Conservation (phyloP, 129 eudicot species). For the Cynara cardunculus region DNA sequence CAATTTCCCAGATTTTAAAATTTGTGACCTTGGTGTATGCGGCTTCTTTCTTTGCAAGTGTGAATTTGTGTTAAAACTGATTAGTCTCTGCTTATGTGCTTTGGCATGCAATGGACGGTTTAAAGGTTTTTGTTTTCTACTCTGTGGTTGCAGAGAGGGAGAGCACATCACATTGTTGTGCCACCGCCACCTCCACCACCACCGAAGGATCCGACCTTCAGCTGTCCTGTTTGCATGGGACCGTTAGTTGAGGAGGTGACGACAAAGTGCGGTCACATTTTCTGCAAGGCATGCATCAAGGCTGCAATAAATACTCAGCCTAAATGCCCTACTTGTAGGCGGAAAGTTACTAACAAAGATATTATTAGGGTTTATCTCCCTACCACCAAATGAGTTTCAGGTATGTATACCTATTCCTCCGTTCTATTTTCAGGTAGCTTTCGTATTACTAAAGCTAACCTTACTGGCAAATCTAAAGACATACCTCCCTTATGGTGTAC, state of each 20-base stretch:
- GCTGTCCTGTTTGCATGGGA: slow-evolving; percentile 92
- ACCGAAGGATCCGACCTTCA: slow-evolving; percentile 62
- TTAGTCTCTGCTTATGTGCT: not conserved
- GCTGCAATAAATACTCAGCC: slow-evolving; percentile 57
- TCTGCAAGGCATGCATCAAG: slow-evolving; percentile 77
- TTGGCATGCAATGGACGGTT: not conserved
- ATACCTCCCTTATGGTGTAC: too few species aligned
- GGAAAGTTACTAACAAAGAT: slow-evolving; percentile 60
- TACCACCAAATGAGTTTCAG: slow-evolving; percentile 39
- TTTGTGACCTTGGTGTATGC: not conserved
- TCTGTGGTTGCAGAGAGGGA: slow-evolving; percentile 35
- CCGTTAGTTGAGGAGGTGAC: slow-evolving; percentile 70
- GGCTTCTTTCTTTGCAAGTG: not conserved
- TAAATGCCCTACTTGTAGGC: slow-evolving; percentile 88
- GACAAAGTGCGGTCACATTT: slow-evolving; percentile 95
- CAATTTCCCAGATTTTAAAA: not conserved
- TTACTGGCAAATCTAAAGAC: not conserved
- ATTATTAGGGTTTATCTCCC: slow-evolving; percentile 79
- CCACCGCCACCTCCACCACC: slow-evolving; percentile 55
- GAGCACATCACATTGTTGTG: slow-evolving; percentile 12
- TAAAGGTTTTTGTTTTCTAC: not conserved
- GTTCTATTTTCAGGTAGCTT: not conserved
- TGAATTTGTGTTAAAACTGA: not conserved
- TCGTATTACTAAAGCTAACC: not conserved
- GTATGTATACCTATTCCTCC: slow-evolving; percentile 13